Evolutionary conservation across 2,329 filamentous ascomycete genomes (phyloP).

Genomic region (Periconia sp.): DNA sequence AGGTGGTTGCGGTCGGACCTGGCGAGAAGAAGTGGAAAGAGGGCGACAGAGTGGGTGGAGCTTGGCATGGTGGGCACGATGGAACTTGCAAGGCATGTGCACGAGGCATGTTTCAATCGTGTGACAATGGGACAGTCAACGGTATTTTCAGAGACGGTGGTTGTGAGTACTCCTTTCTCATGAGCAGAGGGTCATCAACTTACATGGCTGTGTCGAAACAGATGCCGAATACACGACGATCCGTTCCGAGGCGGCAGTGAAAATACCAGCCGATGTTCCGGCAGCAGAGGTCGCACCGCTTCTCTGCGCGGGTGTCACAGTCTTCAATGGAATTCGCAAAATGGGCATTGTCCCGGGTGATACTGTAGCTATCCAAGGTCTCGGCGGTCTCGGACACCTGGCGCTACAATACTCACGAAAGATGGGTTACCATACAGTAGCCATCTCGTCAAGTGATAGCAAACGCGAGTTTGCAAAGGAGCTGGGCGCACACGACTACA

Average conservation of each 20-base stretch:
- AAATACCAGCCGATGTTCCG: slow-evolving; percentile 51
- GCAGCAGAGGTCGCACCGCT: slow-evolving; percentile 51
- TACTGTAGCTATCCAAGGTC: slow-evolving; percentile 54
- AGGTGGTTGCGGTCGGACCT: slow-evolving; percentile 62
- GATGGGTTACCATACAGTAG: slow-evolving; percentile 57
- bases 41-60: slow-evolving; percentile 67
- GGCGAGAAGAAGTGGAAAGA: slow-evolving; percentile 60
- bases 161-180: slow-evolving; percentile 45
- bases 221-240: slow-evolving; percentile 64
- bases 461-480: slow-evolving; percentile 58
- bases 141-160: slow-evolving; percentile 69
- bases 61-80: slow-evolving; percentile 71
- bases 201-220: slow-evolving; percentile 10
- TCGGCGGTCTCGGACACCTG: slow-evolving; percentile 57
- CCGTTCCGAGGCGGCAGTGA: slow-evolving; percentile 61
- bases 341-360: slow-evolving; percentile 51
- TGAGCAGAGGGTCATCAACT: background rate
- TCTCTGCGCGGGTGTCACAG: slow-evolving; percentile 53
- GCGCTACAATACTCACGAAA: slow-evolving; percentile 56
- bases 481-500: slow-evolving; percentile 60
- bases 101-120: slow-evolving; percentile 68
- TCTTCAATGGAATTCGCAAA: slow-evolving; percentile 55
- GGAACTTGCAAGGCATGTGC: slow-evolving; percentile 64
- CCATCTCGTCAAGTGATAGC: slow-evolving; percentile 50
- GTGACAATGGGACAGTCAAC: slow-evolving; percentile 63